Conservation (phyloP, 352 stramenopile genomes). For the Phytopythium litorale region DNA sequence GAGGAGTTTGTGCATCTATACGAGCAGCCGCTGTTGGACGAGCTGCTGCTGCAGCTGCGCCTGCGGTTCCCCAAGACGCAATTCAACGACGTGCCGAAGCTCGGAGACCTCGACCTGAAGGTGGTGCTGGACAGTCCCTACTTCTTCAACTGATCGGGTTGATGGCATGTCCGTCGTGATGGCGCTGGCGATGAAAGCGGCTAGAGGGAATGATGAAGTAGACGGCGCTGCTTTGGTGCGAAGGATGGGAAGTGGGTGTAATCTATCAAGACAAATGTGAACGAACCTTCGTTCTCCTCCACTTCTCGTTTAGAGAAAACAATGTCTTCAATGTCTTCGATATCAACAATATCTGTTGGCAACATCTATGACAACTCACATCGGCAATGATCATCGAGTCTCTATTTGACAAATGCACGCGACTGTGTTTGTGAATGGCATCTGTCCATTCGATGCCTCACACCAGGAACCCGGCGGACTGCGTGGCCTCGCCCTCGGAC, state of each 20-base stretch:
- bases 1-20: conserved; percentile 99
- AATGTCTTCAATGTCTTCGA: neutral
- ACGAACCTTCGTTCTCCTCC: neutral
- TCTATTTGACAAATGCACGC: neutral
- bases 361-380: too few species aligned
- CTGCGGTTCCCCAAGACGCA: conserved; percentile 93
- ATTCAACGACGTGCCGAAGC: conserved; percentile 93
- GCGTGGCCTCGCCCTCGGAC: conserved; percentile 3
- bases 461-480: neutral
- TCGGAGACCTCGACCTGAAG: conserved; percentile 93
- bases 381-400: neutral
- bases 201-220: neutral
- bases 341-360: neutral
- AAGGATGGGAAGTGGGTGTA: neutral
- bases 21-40: conserved; percentile 94
- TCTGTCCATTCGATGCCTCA: neutral
- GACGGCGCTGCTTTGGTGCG: neutral
- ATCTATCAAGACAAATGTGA: conserved; percentile 5
- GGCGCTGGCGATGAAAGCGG: neutral
- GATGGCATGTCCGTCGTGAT: neutral
- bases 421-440: neutral
- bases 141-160: conserved; percentile 97
- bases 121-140: conserved; percentile 95
- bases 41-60: conserved; percentile 91
- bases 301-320: neutral